Base-by-base conservation (phyloP, 345 rosid species). In the Lepidium didymum region DNA sequence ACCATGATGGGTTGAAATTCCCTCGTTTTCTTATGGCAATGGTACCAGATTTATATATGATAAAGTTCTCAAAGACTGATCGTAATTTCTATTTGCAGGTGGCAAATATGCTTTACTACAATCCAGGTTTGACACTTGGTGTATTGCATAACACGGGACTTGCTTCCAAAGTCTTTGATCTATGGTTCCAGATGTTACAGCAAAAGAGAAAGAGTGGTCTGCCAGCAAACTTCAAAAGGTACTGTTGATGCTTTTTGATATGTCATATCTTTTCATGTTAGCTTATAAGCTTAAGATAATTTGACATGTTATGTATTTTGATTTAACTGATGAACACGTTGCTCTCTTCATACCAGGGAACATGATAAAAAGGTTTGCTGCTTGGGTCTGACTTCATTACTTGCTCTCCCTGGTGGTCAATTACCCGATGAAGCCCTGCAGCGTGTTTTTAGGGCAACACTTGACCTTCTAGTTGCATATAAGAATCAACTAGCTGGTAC, bases 331-430 rank as follows among this genome's bases (percentile, higher is more conserved):
- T 42, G 13, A 35, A 12, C 25, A 10, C n/a, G 40, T 65, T 44
- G 47, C 65, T 47, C 40, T 44, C 58, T 37, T 54, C 16, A 35
- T 72, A 56, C 55, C 88, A 95, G 99, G 86, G 98, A 85, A 66
- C 92, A 95, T 63, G 96, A 86, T 73, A 95, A 95, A 79, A 95
- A 95, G 81, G 92, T 95, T 43, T 95, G 99, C 81, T 89, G 96
- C 81, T 81, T 95, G 87, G 99, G 99, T 34, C 81, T 95, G 85
- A 84, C 85, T 27, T 85, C 99, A 65, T 79, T 95, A 46, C 87
- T 95, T 66, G 83, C 81, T 50, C 96, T 95, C 61, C 92, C 99
- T 7, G 86, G 81, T 10, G 87, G 88, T 69, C 99, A 86, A 69
- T 81, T 95, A 64, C 87, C 96, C 4, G 89, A 80, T 27, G 99